Evolutionary conservation across 1,284 basidiomycete species (phyloP).

Genomic region (Sporisorium reilianum): DNA sequence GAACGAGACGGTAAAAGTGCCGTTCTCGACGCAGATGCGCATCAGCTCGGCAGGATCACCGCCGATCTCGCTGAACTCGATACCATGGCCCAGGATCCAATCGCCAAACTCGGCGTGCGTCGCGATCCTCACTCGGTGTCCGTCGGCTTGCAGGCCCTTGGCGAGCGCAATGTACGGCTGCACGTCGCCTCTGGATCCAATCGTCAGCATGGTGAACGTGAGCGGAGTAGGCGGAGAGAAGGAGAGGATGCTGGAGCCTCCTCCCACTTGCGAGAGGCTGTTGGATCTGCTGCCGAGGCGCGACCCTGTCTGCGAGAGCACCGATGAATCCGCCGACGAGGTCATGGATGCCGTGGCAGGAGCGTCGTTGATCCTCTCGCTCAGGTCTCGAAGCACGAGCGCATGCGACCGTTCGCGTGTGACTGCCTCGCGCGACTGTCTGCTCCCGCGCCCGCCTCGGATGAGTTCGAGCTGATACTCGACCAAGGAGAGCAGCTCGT

Average conservation of each 20-base stretch:
- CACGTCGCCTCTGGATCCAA: slow-evolving; percentile 86
- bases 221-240: slow-evolving; percentile 46
- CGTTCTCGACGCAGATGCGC: slow-evolving; percentile 71
- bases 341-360: slow-evolving; percentile 20
- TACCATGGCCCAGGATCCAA: slow-evolving; percentile 91
- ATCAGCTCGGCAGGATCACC: slow-evolving; percentile 95
- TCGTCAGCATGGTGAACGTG: slow-evolving; percentile 84
- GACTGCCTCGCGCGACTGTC: slow-evolving; percentile 19
- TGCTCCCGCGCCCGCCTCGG: slow-evolving; percentile 16
- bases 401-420: slow-evolving; percentile 50
- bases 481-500: slow-evolving; percentile 80
- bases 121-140: slow-evolving; percentile 85
- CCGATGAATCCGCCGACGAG: slow-evolving; percentile 40
- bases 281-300: slow-evolving; percentile 12
- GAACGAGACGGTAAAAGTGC: slow-evolving; percentile 94
- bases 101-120: slow-evolving; percentile 93
- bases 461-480: slow-evolving; percentile 75
- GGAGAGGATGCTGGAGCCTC: slow-evolving; percentile 42
- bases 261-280: slow-evolving; percentile 29
- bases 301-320: slow-evolving; percentile 24
- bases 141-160: slow-evolving; percentile 89
- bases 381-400: slow-evolving; percentile 57
- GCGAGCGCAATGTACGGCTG: slow-evolving; percentile 90
- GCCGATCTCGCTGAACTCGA: slow-evolving; percentile 91
- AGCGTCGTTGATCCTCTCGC: slow-evolving; percentile 49